phyloP scores from a whole-genome alignment of 139 green algal species.

The Ostreobium quekettii region DNA sequence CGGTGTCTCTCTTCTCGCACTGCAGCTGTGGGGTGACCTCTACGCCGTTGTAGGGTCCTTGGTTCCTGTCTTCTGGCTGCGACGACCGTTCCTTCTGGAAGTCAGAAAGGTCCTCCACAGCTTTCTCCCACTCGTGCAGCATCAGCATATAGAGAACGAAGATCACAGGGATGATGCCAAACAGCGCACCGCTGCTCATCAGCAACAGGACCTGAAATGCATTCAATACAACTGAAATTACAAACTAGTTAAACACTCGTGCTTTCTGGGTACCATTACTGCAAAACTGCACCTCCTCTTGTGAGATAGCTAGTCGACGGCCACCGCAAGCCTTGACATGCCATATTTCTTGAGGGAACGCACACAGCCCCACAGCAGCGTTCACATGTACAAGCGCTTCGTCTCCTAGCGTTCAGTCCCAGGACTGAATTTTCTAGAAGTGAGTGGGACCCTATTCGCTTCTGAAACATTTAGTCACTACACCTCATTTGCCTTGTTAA shows the following conservation, averaged over 20 bases:
- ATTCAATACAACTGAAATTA: neutral
- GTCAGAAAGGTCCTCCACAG: constrained; percentile 23
- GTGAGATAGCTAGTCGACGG: constrained; percentile 39
- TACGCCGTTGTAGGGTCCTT: too few relatives aligned
- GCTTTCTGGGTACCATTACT: neutral
- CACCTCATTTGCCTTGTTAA: too few relatives aligned
- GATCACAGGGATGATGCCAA: constrained; percentile 62
- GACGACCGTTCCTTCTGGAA: neutral
- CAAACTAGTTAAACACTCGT: neutral
- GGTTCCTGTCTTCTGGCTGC: too few relatives aligned
- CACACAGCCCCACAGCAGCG: neutral
- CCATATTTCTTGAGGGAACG: neutral
- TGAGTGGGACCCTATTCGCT: too few relatives aligned
- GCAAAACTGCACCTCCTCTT: constrained; percentile 13
- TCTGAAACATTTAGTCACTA: too few relatives aligned
- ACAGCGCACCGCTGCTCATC: constrained; percentile 47
- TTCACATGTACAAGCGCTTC: constrained; percentile 23
- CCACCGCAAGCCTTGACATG: constrained; percentile 28
- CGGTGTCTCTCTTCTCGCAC: too few relatives aligned
- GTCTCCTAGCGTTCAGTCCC: too few relatives aligned
- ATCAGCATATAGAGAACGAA: constrained; percentile 59
- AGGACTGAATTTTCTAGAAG: too few relatives aligned
- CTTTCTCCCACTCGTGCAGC: constrained; percentile 45
- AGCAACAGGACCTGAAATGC: constrained; percentile 40
- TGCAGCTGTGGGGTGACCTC: too few relatives aligned